A percentile compares a stretch with the other conserved stretches of the same genome.
phyloP scores from a whole-genome alignment of 176 grass and related monocot genomes.

The barley (Hordeum vulgare) region MorexV3_pseudomolecules_assembly NC_058518.1:11505921-11506420 shows the following conservation, averaged over 20 bases:
- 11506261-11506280: too few species aligned
- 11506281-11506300: too few species aligned
- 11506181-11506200: too few species aligned
- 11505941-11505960: neutral
- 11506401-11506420: too few species aligned
- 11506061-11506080: constrained; percentile 15
- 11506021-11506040: neutral
- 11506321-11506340: too few species aligned
- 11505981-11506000: neutral
- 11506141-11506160: neutral
- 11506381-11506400: too few species aligned
- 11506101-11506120: neutral
- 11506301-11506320: too few species aligned
- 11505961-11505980: neutral
- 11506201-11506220: too few species aligned
- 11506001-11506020: neutral
- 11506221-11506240: too few species aligned
- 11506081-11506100: neutral
- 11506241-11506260: too few species aligned
- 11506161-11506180: neutral
- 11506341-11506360: too few species aligned
- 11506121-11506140: constrained; percentile 25
- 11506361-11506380: too few species aligned
- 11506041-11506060: constrained; percentile 3
- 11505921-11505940: neutral